Evolutionary conservation across 352 stramenopile species (phyloP), one percentile per base, ranked within the genome.

Genomic region (Phytophthora capsici): DNA sequence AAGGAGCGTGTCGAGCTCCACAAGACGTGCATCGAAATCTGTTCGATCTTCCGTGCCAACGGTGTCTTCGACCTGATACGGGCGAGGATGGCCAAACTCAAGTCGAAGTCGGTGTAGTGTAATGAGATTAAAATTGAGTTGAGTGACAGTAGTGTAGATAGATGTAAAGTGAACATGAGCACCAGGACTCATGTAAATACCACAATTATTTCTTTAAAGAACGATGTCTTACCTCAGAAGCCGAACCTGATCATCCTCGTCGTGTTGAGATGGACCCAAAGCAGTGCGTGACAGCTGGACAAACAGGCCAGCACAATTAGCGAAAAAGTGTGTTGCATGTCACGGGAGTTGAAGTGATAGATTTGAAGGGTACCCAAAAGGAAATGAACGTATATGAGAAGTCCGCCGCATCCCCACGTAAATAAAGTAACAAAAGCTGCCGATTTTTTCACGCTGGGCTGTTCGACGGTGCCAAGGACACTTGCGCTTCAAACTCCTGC

Each of bases 1-100:
- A 65, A 61, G 26, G 67, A 76, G 22, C 62, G 53, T 1, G 32
- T 66, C 23, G 16, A 23, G 13, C 63, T 76, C 19, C 57, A 69
- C 25, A 69, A 69, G 38, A 71, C 52, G 6, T 61, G 61, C 46
- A 54, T 63, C 10, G 61, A 66, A 46, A 75, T 75, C 40, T 75
- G 68, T 37, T 63, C 57, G 10, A 58, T 75, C 14, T 71, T 75
- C 52, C 57, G 55, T 4, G 55, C 61, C 32, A 71, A 65, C 47
- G 61, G 61, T 22, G 37, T 68, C 22, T 63, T 71, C 17, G 55
- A 61, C 25, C 14, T 73, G 14, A 56, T 66, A 44, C 58, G 41
- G n/a, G n/a, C 57, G n/a, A 59, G 47, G 30, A 47, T 73, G 1
- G 59, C 40, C 26, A 63, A 63, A 9, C 19, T 32, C 17, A 41